phyloP scores from a whole-genome alignment of 768 basidiomycete species.

The Russula sp. region DNA sequence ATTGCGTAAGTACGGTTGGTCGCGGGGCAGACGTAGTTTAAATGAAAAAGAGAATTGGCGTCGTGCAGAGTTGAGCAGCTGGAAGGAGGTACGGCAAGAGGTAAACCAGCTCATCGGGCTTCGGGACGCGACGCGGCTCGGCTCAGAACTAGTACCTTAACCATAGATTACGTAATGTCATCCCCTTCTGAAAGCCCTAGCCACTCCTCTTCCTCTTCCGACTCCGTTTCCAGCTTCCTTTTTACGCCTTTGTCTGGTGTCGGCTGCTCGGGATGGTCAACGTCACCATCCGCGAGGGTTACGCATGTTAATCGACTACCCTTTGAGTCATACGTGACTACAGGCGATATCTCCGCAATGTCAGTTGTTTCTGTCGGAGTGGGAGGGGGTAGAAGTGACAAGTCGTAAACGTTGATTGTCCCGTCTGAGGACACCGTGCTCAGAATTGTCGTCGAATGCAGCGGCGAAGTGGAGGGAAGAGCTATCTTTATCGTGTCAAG shows the following conservation, averaged over 20 bases:
- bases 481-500: conserved; percentile 61
- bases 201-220: conserved; percentile 31
- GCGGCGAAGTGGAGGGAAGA: conserved; percentile 37
- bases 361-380: conserved; percentile 23
- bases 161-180: neutral
- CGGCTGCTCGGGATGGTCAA: neutral
- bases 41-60: conserved; percentile 17
- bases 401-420: conserved; percentile 69
- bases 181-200: conserved; percentile 26
- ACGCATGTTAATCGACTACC: conserved; percentile 80
- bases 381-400: conserved; percentile 40
- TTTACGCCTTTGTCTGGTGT: conserved; percentile 27
- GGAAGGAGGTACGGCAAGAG: neutral
- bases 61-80: neutral
- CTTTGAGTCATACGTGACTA: conserved; percentile 74
- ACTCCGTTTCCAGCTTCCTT: conserved; percentile 38
- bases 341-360: conserved; percentile 42
- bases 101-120: conserved; percentile 19
- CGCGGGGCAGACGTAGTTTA: conserved; percentile 8
- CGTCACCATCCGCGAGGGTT: conserved; percentile 47
- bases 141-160: neutral
- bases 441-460: conserved; percentile 51
- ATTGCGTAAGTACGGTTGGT: conserved; percentile 2
- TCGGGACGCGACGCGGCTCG: neutral
- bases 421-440: conserved; percentile 90